A percentile compares a stretch with the other conserved stretches of the same genome.
Evolutionary conservation across 805 yeast species (phyloP).

Genomic region (Yamadazyma nakazawae): DNA sequence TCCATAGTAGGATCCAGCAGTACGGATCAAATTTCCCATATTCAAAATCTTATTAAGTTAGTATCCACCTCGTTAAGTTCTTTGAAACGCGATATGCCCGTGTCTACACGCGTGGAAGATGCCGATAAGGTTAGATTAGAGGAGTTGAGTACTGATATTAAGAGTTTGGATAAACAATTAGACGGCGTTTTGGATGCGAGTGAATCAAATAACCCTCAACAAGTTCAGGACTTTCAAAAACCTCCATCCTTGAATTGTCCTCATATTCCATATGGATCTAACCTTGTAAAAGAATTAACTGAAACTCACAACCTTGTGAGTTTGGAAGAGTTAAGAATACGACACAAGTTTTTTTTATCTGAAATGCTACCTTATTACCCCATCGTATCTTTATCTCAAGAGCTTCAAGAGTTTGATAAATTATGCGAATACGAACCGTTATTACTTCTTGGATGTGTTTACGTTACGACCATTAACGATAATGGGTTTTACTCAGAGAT

Average conservation of each 20-base stretch:
- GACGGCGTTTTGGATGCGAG: slow-evolving; percentile 6
- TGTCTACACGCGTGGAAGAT: slow-evolving; percentile 5
- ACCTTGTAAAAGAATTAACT: slow-evolving; percentile 31
- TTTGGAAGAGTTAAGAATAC: slow-evolving; percentile 29
- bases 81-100: slow-evolving; percentile 13
- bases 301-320: slow-evolving; percentile 30
- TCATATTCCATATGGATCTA: slow-evolving; percentile 15
- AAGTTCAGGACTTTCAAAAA: slow-evolving; percentile 16
- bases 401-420: slow-evolving; percentile 35
- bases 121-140: slow-evolving; percentile 9
- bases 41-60: slow-evolving; percentile 13
- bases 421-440: slow-evolving; percentile 42
- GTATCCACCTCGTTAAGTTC: slow-evolving; percentile 14
- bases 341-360: slow-evolving; percentile 33
- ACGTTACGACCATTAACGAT: slow-evolving; percentile 47
- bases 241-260: slow-evolving; percentile 15
- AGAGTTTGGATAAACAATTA: slow-evolving; percentile 2
- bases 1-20: slow-evolving; percentile 12
- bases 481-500: slow-evolving; percentile 17
- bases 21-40: slow-evolving; percentile 15
- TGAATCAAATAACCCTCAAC: slow-evolving; percentile 8
- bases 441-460: slow-evolving; percentile 40
- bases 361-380: slow-evolving; percentile 49
- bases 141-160: slow-evolving; percentile 6
- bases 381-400: slow-evolving; percentile 39